A percentile compares a stretch with the other conserved stretches of the same genome.
phyloP scores from a whole-genome alignment of 2,329 filamentous ascomycete genomes.

The Colletotrichum sp. region DNA sequence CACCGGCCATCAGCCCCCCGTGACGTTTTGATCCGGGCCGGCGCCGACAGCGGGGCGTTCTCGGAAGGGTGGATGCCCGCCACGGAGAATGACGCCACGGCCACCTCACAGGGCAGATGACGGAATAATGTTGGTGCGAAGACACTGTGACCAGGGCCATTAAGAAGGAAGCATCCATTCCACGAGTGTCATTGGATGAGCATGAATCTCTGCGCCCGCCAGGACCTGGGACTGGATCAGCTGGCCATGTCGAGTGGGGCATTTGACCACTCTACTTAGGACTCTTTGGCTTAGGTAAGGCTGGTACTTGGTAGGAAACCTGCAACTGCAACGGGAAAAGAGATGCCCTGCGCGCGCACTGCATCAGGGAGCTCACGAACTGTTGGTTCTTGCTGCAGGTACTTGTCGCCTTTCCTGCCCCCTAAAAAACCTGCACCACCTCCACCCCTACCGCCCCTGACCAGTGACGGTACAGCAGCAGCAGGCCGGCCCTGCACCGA shows the following conservation, averaged over 20 bases:
- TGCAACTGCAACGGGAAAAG: not conserved
- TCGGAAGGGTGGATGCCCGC: not conserved
- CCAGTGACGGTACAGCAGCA: not conserved
- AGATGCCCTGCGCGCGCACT: not conserved
- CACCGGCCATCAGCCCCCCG: not conserved
- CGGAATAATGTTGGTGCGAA: conserved; percentile 19
- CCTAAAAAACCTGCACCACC: conserved; percentile 3
- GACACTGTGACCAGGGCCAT: not conserved
- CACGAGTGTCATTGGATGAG: not conserved
- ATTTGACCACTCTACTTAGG: not conserved
- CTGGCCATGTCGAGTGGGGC: conserved; percentile 7
- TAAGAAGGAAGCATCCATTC: not conserved
- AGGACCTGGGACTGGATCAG: conserved; percentile 5
- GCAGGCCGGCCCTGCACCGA: not conserved
- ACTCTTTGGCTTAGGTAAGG: not conserved
- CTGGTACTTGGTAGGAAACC: not conserved
- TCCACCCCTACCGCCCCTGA: conserved; percentile 9
- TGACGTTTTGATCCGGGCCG: not conserved
- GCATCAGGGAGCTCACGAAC: conserved; percentile 11
- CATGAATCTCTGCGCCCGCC: not conserved
- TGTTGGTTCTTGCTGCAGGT: conserved; percentile 23
- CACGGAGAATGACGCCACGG: conserved; percentile 1
- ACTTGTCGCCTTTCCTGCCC: conserved; percentile 12
- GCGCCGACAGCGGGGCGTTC: not conserved
- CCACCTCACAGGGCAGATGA: not conserved